Base-by-base conservation (phyloP, 1,139 yeast species). In the Lodderomyces beijingensis region DNA sequence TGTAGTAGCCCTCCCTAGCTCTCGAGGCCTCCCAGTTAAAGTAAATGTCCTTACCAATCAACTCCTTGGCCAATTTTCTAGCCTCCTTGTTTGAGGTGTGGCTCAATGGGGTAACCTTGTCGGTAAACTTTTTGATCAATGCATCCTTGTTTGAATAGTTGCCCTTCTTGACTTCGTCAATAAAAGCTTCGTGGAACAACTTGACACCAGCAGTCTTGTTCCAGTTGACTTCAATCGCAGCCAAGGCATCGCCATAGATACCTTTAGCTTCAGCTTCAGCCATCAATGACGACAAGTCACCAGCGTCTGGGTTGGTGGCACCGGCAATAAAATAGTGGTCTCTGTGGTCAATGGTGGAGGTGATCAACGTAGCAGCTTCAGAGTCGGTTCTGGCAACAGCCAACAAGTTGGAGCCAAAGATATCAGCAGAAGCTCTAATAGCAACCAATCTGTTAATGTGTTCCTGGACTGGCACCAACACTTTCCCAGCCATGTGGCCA, bases 401-500 rank as follows among this genome's bases (percentile, higher is more conserved):
- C 47, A 89, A 66, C 53, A 89, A 73, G 53, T 88, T 89, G 32
- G 88, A 75, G 34, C 94, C 93, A 65, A 87, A 80, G 44, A 88
- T 82, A 65, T 89, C 98, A 37, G 97, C 96, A 49, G 94, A 80
- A 41, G 96, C 91, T 65, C 98, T 82, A 54, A 89, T 85, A 36
- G 96, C 94, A 47, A 87, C 83, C 59, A 89, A 72, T 62, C 97
- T 79, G 69, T 86, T 86, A 60, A 89, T 84, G 65, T 89, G 97
- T 67, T 91, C 97, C 65, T 87, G 95, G 41, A 88, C 93, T 41
- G 98, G 98, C 42, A 89, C 96, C 51, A 89, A 79, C 40, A 93
- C 96, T 66, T 93, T 88, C 51, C 98, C 98, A 46, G 95, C 97
- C 96, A 89, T 87, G 62, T 82, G 89, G 45, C 97, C 97, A 70